Base-by-base conservation (phyloP, 2,329 filamentous ascomycete genomes). In the Xylariaceae sp. region DNA sequence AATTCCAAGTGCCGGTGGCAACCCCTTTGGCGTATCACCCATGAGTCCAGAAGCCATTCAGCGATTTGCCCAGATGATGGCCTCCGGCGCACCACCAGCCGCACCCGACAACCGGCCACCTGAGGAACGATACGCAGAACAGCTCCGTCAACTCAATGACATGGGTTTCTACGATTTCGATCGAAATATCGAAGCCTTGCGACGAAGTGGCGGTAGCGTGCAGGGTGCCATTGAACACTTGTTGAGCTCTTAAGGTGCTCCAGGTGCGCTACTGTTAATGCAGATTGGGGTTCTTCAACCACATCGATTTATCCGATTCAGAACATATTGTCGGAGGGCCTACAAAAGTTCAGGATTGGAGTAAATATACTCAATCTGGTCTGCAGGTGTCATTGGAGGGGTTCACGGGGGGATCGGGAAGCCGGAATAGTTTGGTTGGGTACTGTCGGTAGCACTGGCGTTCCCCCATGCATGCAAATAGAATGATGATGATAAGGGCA, bases 81-180 rank as follows among this genome's bases (percentile, higher is more conserved):
- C 74, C 59, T 73, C 60, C 47, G 74, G 71, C 47, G 69, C 71
- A 2, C 74, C 72, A 17, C 72, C 82, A 1, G 74, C 82, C 10
- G 88, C 91, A 4, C 75, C 82, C 2, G 94, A 99, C 75, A 96
- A 82, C 70, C 83, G 93, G 63, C 92, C 94, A 3, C 93, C 94
- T 0, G 94, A 99, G 78, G 94, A 97, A 75, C 81, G 90, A 60
- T 99, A 96, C 69, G 92, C 89, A 2, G 87, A 90, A 37, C 93
- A 99, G 75, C 79, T 99, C 53, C 82, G 91, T 61, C 77, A 97
- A 76, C 78, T 99, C 63, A 99, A 99, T 73, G 94, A 97, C 66
- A 99, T 99, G 94, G 94, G 94, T 2, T 99, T 99, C 76, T 96
- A 86, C 72, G 92, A 99, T 71, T 99, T 97, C 71, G 93, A 99